These are phyloP conservation scores for Diaporthe aspalathi DNA, from an alignment of 2,329 filamentous ascomycete genomes.

Conservation along the genomic window DNA sequence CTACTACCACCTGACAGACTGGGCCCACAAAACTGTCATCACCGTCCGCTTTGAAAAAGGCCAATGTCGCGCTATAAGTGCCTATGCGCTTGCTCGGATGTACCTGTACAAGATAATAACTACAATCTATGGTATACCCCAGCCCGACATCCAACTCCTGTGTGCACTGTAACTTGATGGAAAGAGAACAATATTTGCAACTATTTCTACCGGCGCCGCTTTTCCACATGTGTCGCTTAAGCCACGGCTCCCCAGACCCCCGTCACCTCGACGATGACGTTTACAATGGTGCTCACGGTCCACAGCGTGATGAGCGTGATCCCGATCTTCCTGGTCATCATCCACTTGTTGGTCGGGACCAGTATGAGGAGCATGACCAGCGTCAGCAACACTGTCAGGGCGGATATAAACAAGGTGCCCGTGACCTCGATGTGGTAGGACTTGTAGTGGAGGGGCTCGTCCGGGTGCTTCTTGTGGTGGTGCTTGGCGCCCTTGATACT, in stretches of 20 bases:
- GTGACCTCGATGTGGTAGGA: conserved; percentile 87
- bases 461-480: conserved; percentile 74
- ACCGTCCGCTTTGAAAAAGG: background rate
- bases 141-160: background rate
- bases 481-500: conserved; percentile 77
- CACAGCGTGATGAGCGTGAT: conserved; percentile 84
- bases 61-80: background rate
- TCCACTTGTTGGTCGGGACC: conserved; percentile 88
- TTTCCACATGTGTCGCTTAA: background rate
- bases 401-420: conserved; percentile 85
- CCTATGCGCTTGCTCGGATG: background rate
- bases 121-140: conserved; percentile 13
- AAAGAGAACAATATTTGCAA: background rate
- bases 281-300: conserved; percentile 81
- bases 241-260: conserved; percentile 60
- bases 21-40: background rate
- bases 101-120: conserved; percentile 1
- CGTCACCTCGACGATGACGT: conserved; percentile 82
- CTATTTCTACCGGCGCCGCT: background rate
- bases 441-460: conserved; percentile 72
- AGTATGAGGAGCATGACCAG: conserved; percentile 81
- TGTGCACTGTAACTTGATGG: background rate
- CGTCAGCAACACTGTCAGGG: conserved; percentile 84
- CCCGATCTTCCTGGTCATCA: conserved; percentile 85
- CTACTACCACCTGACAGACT: background rate